Percentiles rank a stretch among this genome's conserved stretches.
Conservation (phyloP, 169 alveolate genomes). For the Plasmodium gonderi region DNA sequence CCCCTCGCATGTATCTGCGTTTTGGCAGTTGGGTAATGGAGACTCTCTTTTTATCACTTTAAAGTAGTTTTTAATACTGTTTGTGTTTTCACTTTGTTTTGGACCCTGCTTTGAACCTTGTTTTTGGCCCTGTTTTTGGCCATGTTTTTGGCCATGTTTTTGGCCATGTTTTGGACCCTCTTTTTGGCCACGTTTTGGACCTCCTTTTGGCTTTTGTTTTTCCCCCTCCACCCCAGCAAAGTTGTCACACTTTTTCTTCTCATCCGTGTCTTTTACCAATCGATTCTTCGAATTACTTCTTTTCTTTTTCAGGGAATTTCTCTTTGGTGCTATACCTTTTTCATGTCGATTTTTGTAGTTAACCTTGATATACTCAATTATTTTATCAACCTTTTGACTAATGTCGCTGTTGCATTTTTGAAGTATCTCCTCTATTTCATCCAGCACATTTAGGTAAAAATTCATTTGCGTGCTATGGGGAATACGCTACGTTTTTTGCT, state of each 20-base stretch:
- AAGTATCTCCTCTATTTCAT: constrained; percentile 53
- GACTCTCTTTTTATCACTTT: constrained; percentile 29
- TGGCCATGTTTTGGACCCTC: too few species aligned
- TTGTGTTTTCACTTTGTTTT: neutral
- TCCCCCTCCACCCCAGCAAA: neutral
- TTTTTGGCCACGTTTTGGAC: neutral
- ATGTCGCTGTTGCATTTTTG: constrained; percentile 62
- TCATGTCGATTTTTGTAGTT: constrained; percentile 13
- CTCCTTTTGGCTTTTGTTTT: neutral
- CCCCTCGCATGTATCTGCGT: neutral
- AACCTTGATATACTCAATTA: constrained; percentile 29
- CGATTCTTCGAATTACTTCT: constrained; percentile 5
- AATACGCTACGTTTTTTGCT: neutral
- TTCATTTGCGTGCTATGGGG: constrained; percentile 14
- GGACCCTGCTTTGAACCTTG: neutral
- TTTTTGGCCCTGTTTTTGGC: neutral
- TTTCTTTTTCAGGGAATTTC: constrained; percentile 1
- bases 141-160: neutral
- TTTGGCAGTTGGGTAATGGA: neutral
- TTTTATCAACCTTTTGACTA: constrained; percentile 3
- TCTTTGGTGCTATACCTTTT: neutral
- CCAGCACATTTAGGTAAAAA: constrained; percentile 41
- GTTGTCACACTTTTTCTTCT: neutral
- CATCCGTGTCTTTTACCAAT: neutral
- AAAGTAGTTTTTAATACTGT: constrained; percentile 61